These are phyloP conservation scores for Westerdykella sp. DNA, from an alignment of 2,329 filamentous ascomycete genomes.

Conservation along the genomic window DNA sequence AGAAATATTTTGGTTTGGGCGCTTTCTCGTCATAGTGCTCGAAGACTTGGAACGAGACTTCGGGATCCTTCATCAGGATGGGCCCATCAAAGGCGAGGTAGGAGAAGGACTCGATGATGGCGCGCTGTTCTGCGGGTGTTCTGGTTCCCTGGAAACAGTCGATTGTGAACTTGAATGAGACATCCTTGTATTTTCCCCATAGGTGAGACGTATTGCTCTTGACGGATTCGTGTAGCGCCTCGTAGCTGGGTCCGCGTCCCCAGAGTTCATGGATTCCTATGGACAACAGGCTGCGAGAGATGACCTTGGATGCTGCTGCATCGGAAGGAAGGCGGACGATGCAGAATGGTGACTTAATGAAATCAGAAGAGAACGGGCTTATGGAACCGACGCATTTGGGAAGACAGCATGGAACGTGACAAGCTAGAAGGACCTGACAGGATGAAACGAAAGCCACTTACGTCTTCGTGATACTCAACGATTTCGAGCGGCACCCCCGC, in stretches of 20 bases:
- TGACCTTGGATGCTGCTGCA: slow-evolving; percentile 58
- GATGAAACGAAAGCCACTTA: slow-evolving; percentile 42
- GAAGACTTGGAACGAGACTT: slow-evolving; percentile 71
- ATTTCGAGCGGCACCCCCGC: slow-evolving; percentile 63
- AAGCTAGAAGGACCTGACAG: background rate
- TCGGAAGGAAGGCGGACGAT: slow-evolving; percentile 62
- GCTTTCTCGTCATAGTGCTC: slow-evolving; percentile 66
- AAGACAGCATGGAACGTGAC: background rate
- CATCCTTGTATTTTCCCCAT: slow-evolving; percentile 60
- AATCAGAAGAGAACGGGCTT: slow-evolving; percentile 5
- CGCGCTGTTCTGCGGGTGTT: slow-evolving; percentile 55
- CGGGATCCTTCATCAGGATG: slow-evolving; percentile 63
- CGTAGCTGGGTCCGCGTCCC: slow-evolving; percentile 64
- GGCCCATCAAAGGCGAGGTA: slow-evolving; percentile 73
- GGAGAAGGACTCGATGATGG: slow-evolving; percentile 73
- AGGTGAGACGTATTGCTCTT: slow-evolving; percentile 52
- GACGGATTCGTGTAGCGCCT: slow-evolving; percentile 62
- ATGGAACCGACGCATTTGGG: background rate
- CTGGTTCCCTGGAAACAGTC: slow-evolving; percentile 77
- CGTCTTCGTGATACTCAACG: slow-evolving; percentile 66
- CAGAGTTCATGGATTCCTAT: slow-evolving; percentile 86
- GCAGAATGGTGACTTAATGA: slow-evolving; percentile 75
- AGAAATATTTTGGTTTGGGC: slow-evolving; percentile 51
- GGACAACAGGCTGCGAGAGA: slow-evolving; percentile 71
- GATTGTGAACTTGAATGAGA: slow-evolving; percentile 76